phyloP scores from a whole-genome alignment of 1,284 basidiomycete genomes.

The Tilletia horrida region DNA sequence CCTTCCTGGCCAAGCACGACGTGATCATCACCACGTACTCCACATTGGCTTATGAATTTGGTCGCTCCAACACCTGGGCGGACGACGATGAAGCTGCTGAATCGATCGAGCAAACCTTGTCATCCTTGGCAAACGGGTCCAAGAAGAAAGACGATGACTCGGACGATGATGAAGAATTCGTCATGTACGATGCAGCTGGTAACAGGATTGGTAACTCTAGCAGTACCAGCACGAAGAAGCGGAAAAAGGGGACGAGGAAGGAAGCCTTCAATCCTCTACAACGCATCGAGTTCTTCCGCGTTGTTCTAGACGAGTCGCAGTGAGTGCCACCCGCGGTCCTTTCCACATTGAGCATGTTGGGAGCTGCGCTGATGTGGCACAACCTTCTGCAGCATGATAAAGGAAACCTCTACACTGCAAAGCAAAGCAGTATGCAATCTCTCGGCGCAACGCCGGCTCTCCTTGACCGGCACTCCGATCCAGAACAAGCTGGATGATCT shows the following conservation, averaged over 20 bases:
- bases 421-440: slow-evolving; percentile 93
- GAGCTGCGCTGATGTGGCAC: not conserved
- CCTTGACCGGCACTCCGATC: slow-evolving; percentile 93
- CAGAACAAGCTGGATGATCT: slow-evolving; percentile 99
- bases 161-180: slow-evolving; percentile 62
- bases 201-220: slow-evolving; percentile 23
- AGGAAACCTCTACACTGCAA: slow-evolving; percentile 88
- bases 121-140: not conserved
- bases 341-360: not conserved
- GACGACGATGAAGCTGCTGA: slow-evolving; percentile 24
- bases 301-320: slow-evolving; percentile 96
- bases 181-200: slow-evolving; percentile 69
- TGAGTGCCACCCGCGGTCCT: not conserved
- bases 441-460: slow-evolving; percentile 84
- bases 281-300: slow-evolving; percentile 92
- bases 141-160: slow-evolving; percentile 12
- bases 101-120: not conserved
- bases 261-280: slow-evolving; percentile 84
- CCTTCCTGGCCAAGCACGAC: slow-evolving; percentile 86
- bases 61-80: slow-evolving; percentile 66
- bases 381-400: slow-evolving; percentile 66
- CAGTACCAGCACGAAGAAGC: slow-evolving; percentile 43
- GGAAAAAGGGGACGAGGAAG: slow-evolving; percentile 53
- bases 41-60: slow-evolving; percentile 90
- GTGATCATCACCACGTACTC: slow-evolving; percentile 96